phyloP scores from a whole-genome alignment of 1,284 basidiomycete genomes.

The Mycosarcoma maydis region DNA sequence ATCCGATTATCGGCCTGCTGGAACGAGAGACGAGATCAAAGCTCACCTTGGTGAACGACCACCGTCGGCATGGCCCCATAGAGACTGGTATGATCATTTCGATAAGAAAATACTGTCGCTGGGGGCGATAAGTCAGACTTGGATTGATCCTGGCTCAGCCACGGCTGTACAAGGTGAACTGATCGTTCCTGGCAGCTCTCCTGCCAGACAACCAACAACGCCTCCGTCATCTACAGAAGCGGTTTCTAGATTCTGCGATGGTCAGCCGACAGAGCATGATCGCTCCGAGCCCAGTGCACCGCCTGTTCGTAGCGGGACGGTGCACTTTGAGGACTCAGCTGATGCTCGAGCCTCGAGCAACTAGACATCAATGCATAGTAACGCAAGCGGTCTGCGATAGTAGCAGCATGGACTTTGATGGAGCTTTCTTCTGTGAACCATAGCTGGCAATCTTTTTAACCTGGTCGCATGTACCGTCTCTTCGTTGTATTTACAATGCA shows the following conservation, averaged over 20 bases:
- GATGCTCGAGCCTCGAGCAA: constrained; percentile 6
- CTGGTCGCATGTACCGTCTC: not conserved
- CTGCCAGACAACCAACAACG: no score
- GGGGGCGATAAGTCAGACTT: not conserved
- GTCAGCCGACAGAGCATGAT: no score
- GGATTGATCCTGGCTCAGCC: not conserved
- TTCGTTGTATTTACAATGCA: no score
- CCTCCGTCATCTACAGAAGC: no score
- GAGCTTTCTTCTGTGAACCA: constrained; percentile 34
- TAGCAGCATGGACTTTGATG: constrained; percentile 11
- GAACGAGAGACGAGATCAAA: constrained; percentile 17
- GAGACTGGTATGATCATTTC: not conserved
- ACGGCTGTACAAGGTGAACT: not conserved
- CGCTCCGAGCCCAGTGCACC: no score
- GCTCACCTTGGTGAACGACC: constrained; percentile 17
- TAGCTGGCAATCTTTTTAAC: not conserved
- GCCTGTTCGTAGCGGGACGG: no score
- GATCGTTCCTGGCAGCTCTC: not conserved
- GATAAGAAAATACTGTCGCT: not conserved
- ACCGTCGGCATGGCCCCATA: not conserved
- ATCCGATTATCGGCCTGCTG: constrained; percentile 13
- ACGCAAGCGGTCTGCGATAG: constrained; percentile 14
- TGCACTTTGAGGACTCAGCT: not conserved
- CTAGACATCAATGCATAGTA: constrained; percentile 1
- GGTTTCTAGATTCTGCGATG: no score